Evolutionary conservation across 805 yeast species (phyloP), one percentile per base, ranked within the genome.

Genomic region (Geotrichum ghanense): DNA sequence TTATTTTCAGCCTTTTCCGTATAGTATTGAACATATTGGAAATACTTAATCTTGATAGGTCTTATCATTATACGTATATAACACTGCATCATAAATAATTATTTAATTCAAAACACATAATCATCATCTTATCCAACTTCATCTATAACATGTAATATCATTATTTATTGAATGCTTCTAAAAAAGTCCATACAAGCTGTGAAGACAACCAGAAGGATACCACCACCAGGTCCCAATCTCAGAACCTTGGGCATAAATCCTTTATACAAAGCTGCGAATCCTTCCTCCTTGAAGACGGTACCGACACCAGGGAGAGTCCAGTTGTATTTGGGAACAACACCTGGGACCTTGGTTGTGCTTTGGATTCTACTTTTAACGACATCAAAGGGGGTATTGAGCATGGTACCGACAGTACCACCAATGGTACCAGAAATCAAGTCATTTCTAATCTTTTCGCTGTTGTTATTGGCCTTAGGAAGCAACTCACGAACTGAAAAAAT

Each of bases 161-260:
- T n/a, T 31, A 39, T 27, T 23, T 49, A 45, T 22, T 51, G 53
- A 22, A 50, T 43, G n/a, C 53, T 43, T 40, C 64, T 57, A 74
- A 92, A 92, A 71, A 87, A 86, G 64, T 89, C 96, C 94, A 89
- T 88, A 53, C 89, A 79, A 21, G 87, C 73, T 41, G 96, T 87
- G 74, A 88, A 92, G n/a, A 92, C 98, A 43, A 92, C 97, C 64
- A 92, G 75, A 60, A 92, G 71, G 56, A 92, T 88, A 72, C 99
- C 99, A 65, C 99, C 99, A 61, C 99, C 99, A 51, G 99, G 98
- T 43, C 97, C 98, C 55, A 92, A 74, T 76, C 99, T 81, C 62
- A 92, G 73, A 10, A 92, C 97, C 73, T 92, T 92, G 56, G 99
- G 99, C 53, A 89, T 63, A 76, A 92, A 90, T 37, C 98, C 98